Conservation (phyloP, 768 basidiomycete species). For the Pholiota molesta region DNA sequence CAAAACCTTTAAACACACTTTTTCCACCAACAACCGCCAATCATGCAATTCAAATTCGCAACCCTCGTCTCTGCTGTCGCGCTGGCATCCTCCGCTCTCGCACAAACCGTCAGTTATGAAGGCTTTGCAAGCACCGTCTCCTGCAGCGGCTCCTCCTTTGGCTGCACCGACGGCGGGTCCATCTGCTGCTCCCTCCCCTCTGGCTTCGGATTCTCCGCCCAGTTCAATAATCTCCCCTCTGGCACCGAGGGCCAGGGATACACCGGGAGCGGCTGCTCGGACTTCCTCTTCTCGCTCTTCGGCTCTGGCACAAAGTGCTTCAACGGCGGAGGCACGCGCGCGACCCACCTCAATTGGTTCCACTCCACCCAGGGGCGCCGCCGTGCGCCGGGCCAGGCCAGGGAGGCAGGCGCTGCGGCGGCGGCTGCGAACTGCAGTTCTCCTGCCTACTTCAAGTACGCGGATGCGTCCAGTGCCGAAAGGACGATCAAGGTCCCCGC, state of each 20-base stretch:
- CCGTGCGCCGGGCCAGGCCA: not conserved
- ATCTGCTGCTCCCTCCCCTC: conserved; percentile 19
- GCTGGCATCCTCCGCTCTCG: not conserved
- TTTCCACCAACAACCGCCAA: not conserved
- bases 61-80: conserved; percentile 2
- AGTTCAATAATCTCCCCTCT: conserved; percentile 17
- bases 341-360: conserved; percentile 15
- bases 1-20: too few species aligned
- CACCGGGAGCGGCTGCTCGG: conserved; percentile 7
- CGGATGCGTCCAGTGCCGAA: not conserved
- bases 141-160: conserved; percentile 16
- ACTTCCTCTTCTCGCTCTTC: conserved; percentile 13
- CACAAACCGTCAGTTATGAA: conserved; percentile 2
- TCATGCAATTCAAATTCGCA: conserved; percentile 11
- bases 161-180: conserved; percentile 15
- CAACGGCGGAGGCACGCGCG: conserved; percentile 16
- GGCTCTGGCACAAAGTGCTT: conserved; percentile 20
- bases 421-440: not conserved
- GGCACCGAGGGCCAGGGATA: conserved; percentile 20
- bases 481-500: conserved; percentile 10
- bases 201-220: conserved; percentile 20
- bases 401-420: not conserved
- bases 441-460: not conserved
- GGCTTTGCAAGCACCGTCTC: conserved; percentile 15
- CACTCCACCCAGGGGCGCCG: conserved; percentile 4